Percentiles rank a stretch among this genome's conserved stretches.
Conservation (phyloP, 1,139 yeast genomes). For the Candida labiduridarum region DNA sequence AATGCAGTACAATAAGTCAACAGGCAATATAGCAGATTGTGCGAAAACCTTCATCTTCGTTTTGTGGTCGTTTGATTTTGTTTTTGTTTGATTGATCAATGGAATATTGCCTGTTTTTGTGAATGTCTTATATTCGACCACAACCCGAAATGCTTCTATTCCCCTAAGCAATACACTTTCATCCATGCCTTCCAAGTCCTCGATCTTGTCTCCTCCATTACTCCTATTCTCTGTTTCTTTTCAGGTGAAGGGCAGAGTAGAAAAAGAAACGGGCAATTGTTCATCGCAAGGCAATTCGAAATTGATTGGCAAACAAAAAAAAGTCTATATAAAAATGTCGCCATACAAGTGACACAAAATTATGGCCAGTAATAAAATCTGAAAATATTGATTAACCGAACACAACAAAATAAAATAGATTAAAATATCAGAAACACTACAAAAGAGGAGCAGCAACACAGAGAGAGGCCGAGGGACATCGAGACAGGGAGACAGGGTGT, state of each 20-base stretch:
- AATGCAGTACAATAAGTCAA: neutral
- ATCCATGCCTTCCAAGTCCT: neutral
- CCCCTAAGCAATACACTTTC: too few relatives aligned
- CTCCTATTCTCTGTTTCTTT: neutral
- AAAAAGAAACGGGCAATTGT: neutral
- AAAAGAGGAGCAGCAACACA: too few relatives aligned
- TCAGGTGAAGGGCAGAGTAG: neutral
- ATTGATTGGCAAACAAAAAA: neutral
- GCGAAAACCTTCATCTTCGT: neutral
- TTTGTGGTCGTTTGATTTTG: neutral
- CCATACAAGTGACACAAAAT: neutral
- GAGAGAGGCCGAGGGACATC: too few relatives aligned
- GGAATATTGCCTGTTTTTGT: neutral
- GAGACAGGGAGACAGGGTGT: too few relatives aligned
- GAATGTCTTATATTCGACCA: too few relatives aligned
- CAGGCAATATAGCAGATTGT: too few relatives aligned
- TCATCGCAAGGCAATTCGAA: neutral
- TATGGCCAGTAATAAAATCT: neutral
- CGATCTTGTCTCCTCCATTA: neutral
- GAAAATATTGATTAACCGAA: neutral
- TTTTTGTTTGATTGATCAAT: neutral
- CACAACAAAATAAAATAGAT: too few relatives aligned
- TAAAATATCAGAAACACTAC: too few relatives aligned
- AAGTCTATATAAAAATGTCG: neutral
- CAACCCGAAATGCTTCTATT: too few relatives aligned